A percentile compares a stretch with the other conserved stretches of the same genome.
These are phyloP conservation scores for Periglandula ipomoeae DNA, from an alignment of 2,329 filamentous ascomycete species.

Conservation along the genomic window DNA sequence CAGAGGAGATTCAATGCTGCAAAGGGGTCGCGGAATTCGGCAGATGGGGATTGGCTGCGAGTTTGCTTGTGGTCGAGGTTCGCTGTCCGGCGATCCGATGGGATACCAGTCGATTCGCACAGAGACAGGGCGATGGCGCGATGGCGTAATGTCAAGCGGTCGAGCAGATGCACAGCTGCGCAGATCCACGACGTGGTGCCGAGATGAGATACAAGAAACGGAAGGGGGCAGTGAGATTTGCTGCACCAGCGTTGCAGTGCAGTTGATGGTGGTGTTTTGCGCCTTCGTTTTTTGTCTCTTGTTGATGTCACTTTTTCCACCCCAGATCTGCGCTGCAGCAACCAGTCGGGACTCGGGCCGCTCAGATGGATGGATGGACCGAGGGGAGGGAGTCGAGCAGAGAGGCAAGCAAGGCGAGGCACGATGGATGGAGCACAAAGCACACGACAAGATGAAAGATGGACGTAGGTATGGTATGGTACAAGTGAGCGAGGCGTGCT, in stretches of 20 bases:
- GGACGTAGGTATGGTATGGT: too few species aligned
- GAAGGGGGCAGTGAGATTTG: not conserved
- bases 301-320: slow-evolving; percentile 3
- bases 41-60: slow-evolving; percentile 1
- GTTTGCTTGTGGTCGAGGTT: slow-evolving; percentile 1
- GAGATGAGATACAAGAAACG: not conserved
- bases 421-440: too few species aligned
- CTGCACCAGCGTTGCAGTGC: not conserved
- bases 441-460: too few species aligned
- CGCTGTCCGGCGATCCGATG: not conserved
- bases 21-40: too few species aligned
- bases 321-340: not conserved
- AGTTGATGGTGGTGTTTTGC: not conserved
- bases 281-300: not conserved
- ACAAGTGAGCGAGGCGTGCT: too few species aligned
- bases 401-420: too few species aligned
- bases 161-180: not conserved
- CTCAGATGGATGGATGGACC: not conserved
- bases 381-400: not conserved
- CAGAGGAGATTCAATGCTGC: not conserved
- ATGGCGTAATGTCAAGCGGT: not conserved
- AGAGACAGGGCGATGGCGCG: slow-evolving; percentile 1
- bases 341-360: not conserved
- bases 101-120: not conserved
- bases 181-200: not conserved